Conservation (phyloP, 2,329 filamentous ascomycete species). For the Stachybotrys chartarum region DNA sequence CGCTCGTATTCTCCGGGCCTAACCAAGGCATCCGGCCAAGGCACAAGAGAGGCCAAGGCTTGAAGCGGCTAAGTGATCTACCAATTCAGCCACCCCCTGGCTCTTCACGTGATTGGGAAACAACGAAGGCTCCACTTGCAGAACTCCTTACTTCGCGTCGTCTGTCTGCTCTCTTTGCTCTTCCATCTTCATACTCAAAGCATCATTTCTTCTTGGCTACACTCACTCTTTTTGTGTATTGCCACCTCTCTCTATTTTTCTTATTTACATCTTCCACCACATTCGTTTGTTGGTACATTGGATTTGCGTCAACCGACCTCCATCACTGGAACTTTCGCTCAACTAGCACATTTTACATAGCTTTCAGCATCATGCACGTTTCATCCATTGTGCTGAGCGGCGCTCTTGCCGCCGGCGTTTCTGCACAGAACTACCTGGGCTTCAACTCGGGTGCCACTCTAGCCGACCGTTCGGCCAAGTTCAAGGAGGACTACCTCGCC, state of each 20-base stretch:
- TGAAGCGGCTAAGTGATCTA: neutral
- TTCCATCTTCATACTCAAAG: neutral
- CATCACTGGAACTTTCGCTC: neutral
- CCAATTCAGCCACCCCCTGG: neutral
- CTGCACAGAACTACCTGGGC: conserved; percentile 42
- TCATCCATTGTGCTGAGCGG: conserved; percentile 28
- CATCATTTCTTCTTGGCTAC: neutral
- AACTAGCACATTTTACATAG: too few relatives aligned
- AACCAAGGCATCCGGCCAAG: neutral
- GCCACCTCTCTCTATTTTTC: neutral
- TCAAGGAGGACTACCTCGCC: conserved; percentile 39
- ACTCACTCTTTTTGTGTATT: neutral
- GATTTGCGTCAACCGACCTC: neutral
- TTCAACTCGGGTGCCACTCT: conserved; percentile 45
- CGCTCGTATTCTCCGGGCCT: neutral
- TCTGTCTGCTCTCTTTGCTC: neutral
- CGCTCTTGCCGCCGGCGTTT: conserved; percentile 30
- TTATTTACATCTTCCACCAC: neutral
- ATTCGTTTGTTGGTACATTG: neutral
- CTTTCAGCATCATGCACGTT: conserved; percentile 30
- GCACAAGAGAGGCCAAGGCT: neutral
- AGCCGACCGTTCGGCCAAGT: conserved; percentile 42
- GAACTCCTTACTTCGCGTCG: neutral
- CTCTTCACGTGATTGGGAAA: neutral
- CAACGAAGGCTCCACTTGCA: neutral